These are phyloP conservation scores for Alternaria longipes DNA, from an alignment of 2,329 filamentous ascomycete genomes.

Conservation along the genomic window DNA sequence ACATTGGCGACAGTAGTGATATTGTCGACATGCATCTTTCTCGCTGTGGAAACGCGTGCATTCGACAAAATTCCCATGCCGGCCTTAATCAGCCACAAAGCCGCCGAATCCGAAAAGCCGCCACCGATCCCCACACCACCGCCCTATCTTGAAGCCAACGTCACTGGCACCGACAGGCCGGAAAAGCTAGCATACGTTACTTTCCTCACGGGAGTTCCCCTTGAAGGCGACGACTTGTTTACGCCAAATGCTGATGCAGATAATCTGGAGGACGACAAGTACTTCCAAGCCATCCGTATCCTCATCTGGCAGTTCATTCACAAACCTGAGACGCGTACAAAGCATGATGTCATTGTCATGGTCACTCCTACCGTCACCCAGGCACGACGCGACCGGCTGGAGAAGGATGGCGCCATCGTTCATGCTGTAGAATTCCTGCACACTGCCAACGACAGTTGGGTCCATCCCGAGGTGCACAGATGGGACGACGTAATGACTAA, in stretches of 20 bases:
- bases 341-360: slow-evolving; percentile 39
- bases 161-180: neutral
- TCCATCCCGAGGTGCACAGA: slow-evolving; percentile 22
- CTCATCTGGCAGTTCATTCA: slow-evolving; percentile 45
- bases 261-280: slow-evolving; percentile 35
- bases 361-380: slow-evolving; percentile 36
- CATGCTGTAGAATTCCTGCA: slow-evolving; percentile 34
- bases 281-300: slow-evolving; percentile 41
- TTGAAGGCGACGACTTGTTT: slow-evolving; percentile 20
- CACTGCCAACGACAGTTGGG: slow-evolving; percentile 26
- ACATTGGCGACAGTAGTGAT: neutral
- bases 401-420: slow-evolving; percentile 40
- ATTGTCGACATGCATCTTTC: neutral
- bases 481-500: slow-evolving; percentile 53
- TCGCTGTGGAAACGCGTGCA: neutral
- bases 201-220: slow-evolving; percentile 32
- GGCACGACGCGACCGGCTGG: slow-evolving; percentile 28
- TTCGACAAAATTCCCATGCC: neutral
- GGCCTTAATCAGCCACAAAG: neutral
- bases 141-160: neutral
- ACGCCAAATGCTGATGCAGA: too few relatives aligned
- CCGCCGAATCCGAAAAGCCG: neutral
- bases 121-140: neutral
- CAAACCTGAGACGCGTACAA: slow-evolving; percentile 31
- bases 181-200: slow-evolving; percentile 37